Evolutionary conservation across 2,329 filamentous ascomycete genomes (phyloP).

Genomic region (Daldinia sp.): DNA sequence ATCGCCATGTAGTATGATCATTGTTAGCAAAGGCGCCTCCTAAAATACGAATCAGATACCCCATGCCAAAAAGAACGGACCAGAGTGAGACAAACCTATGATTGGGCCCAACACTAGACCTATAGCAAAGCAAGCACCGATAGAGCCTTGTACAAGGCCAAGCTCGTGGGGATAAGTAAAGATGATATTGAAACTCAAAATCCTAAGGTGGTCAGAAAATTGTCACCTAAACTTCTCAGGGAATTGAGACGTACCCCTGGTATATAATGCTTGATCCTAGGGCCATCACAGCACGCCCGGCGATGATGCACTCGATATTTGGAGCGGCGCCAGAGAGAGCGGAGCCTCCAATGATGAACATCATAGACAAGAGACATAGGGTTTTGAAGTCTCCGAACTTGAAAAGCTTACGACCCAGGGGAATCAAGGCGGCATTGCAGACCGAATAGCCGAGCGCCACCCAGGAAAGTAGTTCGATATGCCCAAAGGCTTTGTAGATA

Average conservation of each 20-base stretch:
- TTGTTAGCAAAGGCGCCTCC: constrained; percentile 53
- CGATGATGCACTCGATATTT: constrained; percentile 50
- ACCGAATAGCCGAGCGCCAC: constrained; percentile 54
- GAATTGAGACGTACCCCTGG: constrained; percentile 46
- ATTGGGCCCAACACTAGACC: constrained; percentile 46
- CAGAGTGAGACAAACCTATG: constrained; percentile 47
- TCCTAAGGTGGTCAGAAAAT: constrained; percentile 10
- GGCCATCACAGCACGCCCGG: constrained; percentile 52
- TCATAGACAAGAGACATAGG: constrained; percentile 45
- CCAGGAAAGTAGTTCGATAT: constrained; percentile 56
- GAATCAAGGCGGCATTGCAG: constrained; percentile 52
- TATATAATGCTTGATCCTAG: constrained; percentile 50
- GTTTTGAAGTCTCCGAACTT: constrained; percentile 52
- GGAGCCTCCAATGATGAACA: constrained; percentile 49
- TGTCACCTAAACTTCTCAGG: background rate
- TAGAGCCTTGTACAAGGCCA: constrained; percentile 34
- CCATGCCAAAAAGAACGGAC: constrained; percentile 34
- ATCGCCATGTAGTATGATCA: constrained; percentile 57
- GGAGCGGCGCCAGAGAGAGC: constrained; percentile 50
- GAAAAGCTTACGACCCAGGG: constrained; percentile 52
- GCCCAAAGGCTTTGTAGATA: constrained; percentile 64
- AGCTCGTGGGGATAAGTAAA: constrained; percentile 43
- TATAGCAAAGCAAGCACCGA: constrained; percentile 48
- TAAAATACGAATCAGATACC: constrained; percentile 33
- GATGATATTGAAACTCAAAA: constrained; percentile 43